Evolutionary conservation across 202 grass and related monocot genomes (phyloP).

Genomic region (Panicum virgatum): DNA sequence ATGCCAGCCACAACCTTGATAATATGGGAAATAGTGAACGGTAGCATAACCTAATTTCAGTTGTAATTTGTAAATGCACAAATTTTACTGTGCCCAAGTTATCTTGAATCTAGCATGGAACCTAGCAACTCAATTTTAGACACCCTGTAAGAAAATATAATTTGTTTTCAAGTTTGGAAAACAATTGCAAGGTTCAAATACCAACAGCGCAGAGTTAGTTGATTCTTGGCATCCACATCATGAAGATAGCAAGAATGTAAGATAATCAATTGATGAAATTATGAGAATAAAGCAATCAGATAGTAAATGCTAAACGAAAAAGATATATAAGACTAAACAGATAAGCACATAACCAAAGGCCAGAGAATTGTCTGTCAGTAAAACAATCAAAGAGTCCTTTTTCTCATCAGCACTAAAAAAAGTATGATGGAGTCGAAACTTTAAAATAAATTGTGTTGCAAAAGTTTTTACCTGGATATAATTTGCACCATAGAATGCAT

Average conservation of each 20-base stretch:
- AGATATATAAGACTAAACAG: background rate
- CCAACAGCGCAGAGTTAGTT: background rate
- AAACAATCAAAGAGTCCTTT: slow-evolving; percentile 26
- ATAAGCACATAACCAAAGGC: background rate
- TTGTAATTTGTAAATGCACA: slow-evolving; percentile 20
- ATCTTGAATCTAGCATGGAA: slow-evolving; percentile 3
- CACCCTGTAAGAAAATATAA: background rate
- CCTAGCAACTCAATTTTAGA: background rate
- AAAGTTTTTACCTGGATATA: slow-evolving; percentile 81
- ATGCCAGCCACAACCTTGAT: background rate
- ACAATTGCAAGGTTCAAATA: slow-evolving; percentile 1
- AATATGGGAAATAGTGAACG: background rate
- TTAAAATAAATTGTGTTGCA: background rate
- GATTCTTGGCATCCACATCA: slow-evolving; percentile 10
- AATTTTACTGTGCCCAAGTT: background rate
- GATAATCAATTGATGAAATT: background rate
- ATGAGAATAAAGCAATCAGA: background rate
- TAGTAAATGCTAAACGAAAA: background rate
- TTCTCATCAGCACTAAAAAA: background rate
- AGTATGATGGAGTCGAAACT: slow-evolving; percentile 2
- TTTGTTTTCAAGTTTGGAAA: slow-evolving; percentile 16
- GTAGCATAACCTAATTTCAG: background rate
- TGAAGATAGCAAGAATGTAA: background rate
- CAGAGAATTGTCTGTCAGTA: background rate
- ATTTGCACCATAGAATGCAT: slow-evolving; percentile 98